Base-by-base conservation (phyloP, 139 green algal species). In the Coccomyxa sp. region DNA sequence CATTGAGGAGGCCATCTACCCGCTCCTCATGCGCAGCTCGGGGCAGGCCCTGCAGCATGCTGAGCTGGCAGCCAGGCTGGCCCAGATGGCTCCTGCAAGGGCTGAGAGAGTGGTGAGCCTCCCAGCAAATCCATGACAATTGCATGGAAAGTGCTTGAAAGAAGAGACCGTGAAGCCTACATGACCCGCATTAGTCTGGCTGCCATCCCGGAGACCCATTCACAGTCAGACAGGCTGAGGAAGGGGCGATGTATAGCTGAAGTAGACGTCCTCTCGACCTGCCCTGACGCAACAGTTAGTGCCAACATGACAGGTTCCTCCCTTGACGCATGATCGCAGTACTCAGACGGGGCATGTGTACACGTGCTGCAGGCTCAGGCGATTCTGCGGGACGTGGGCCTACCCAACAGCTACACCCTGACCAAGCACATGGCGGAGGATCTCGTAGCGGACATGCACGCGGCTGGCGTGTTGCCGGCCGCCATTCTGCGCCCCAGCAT, bases 381-480 rank as follows among this genome's bases (percentile, higher is more conserved):
- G 10, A 0, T 68, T 8, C 24, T 75, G 40, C 24, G 12, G 0
- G 5, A 34, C 16, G 37, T 58, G 31, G 69, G 41, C 7, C 55
- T 73, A 6, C 41, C 69, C 38, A 81, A 81, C 33, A 69, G 55
- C 22, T 83, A 84, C 73, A 79, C 73, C 24, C 81, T 86, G n/a
- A 77, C 39, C 71, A 86, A 86, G 82, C 73, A 81, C 71, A 75
- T 86, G 69, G 71, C 82, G 29, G 82, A 86, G 75, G 31, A 55
- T 35, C 70, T 86, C 44, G 64, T 86, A 2, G 64, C 71, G 9
- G 68, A 79, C 10, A 24, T 18, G 38, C 41, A 75, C 77, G 24
- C 16, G 6, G 4, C 34, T 12, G 55, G 34, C 6, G 41, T 18
- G 6, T 7, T 55, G 22, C 70, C 39, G 10, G 69, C 29, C 33